Evolutionary conservation across 192 early-diverging fungal species (phyloP), one percentile per base, ranked within the genome.

Genomic region (Backusella macrospora): DNA sequence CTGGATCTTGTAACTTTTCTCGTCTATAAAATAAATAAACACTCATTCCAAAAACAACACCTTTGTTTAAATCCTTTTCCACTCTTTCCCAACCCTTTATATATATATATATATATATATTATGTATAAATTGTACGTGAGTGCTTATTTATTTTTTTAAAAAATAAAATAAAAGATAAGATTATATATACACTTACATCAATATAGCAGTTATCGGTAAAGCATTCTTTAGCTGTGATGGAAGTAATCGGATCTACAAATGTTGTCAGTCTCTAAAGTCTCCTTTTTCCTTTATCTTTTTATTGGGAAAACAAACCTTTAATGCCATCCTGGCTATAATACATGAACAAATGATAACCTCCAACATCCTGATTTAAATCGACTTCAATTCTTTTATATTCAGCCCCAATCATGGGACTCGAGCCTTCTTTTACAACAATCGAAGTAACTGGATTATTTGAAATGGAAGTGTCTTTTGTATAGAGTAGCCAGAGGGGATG

Each of bases 391-490:
- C 83, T 76, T 38, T 76, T 80, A 34, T 78, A 85, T 14, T 81
- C 83, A 14, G 81, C 78, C 5, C 72, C 80, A 6, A 77, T 76
- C 37, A 78, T 74, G 34, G 78, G 79, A 65, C 73, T 72, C 13
- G 16, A 75, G 0, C 83, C 81, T 71, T 85, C 73, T 52, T 85
- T 85, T 48, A 85, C 55, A 39, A 85, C 70, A 73, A 85, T 71
- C 12, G 78, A 78, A 14, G 76, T 80, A 26, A 85, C 75, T 0
- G 83, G 81, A 4, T 49, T 64, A 15, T 43, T 48, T 5, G 75
- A 77, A n/a, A 77, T 59, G 10, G 64, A 34, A 8, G 40, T 72
- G 48, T 77, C 71, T 10, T 72, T 72, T 26, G 76, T 77, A 63
- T 68, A 77, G n/a, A 72, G 72, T 37, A 77, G n/a, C 64, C 65